Evolutionary conservation across 768 basidiomycete genomes (phyloP), one percentile per base, ranked within the genome.

Genomic region (Collybia sordida): DNA sequence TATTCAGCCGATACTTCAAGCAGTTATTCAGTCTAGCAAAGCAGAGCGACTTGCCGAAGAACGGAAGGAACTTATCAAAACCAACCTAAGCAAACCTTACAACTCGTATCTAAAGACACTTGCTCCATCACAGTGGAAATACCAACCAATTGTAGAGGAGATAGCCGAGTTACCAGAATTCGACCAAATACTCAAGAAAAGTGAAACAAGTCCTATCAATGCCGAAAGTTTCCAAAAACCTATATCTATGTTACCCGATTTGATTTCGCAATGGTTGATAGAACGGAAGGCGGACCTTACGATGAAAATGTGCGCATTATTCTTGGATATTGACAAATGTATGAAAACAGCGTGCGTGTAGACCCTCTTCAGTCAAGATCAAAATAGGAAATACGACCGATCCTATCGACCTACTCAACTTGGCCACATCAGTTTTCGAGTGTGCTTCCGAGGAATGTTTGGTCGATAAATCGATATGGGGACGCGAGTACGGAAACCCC

Each of bases 111-210:
- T 54, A 39, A 52, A 52, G 12, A 54, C 52, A 0, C 50, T 67
- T 3, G 45, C 45, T 3, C 65, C 68, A 4, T 53, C 49, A 1
- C 56, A 63, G 38, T 63, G 64, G 65, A 37, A 49, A 11, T 60
- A 50, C 18, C 59, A 64, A 18, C 66, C 65, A 12, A 49, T 52
- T 4, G 45, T 49, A 19, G 21, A 45, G 11, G 59, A 63, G 19
- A 45, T 64, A n/a, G 31, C 40, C 17, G 24, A 12, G 11, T 49
- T 54, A 12, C 41, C 53, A 12, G 35, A 24, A 1, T 45, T 53
- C 28, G 24, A 42, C 1, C 15, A 48, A 19, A 23, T 53, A 6
- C 28, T 51, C 15, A 11, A 24, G 12, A 25, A 49, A 6, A 24
- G 22, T 6, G 36, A 35, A 4, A 35, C 45, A 37, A 38, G 40